Conservation (phyloP, 2,329 filamentous ascomycete species). For the Cryoendolithus antarcticus region DNA sequence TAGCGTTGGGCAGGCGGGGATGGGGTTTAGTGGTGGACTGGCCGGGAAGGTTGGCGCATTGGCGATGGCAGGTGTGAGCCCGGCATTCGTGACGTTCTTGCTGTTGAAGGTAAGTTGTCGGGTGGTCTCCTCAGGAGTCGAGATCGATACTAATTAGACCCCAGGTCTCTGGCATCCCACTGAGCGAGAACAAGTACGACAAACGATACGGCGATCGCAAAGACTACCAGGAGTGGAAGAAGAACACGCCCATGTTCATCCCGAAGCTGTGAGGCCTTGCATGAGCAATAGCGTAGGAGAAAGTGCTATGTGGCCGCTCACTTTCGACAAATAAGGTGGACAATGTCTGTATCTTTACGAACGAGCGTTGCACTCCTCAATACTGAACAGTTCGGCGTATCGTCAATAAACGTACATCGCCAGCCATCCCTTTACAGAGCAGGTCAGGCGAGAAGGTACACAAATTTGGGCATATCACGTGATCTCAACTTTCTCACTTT, state of each 20-base stretch:
- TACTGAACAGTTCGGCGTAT: too few relatives aligned
- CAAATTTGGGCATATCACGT: too few relatives aligned
- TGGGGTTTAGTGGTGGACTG: slow-evolving; percentile 40
- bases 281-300: too few relatives aligned
- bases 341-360: too few relatives aligned
- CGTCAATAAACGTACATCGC: too few relatives aligned
- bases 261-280: slow-evolving; percentile 39
- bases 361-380: too few relatives aligned
- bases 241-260: slow-evolving; percentile 51
- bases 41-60: slow-evolving; percentile 33
- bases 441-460: too few relatives aligned
- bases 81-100: slow-evolving; percentile 52
- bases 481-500: too few relatives aligned
- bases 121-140: too few relatives aligned
- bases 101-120: slow-evolving; percentile 44
- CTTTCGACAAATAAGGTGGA: too few relatives aligned
- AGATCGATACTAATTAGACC: slow-evolving; percentile 5
- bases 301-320: too few relatives aligned
- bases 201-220: slow-evolving; percentile 48
- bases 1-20: slow-evolving; percentile 42
- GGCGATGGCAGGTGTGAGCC: slow-evolving; percentile 45
- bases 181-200: slow-evolving; percentile 60
- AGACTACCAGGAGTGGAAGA: slow-evolving; percentile 58
- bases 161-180: slow-evolving; percentile 42
- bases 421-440: too few relatives aligned